A percentile compares a stretch with the other conserved stretches of the same genome.
These are phyloP conservation scores for Datura wrightii DNA, from an alignment of 257 asterid genomes.

Conservation along the genomic window DNA sequence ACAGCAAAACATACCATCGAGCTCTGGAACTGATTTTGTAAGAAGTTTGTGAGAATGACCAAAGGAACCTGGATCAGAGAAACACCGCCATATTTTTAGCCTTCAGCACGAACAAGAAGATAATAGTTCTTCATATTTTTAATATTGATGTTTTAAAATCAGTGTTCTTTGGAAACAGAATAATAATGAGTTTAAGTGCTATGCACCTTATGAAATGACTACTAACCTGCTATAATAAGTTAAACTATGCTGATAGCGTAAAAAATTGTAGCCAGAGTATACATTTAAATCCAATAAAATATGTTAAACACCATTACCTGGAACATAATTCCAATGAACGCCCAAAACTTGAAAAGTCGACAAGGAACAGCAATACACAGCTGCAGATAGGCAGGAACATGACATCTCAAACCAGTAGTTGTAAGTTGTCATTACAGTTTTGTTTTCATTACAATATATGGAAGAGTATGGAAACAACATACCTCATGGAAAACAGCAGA, in stretches of 20 bases:
- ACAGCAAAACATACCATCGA: constrained; percentile 68
- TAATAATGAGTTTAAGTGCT: background rate
- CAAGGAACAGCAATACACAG: constrained; percentile 95
- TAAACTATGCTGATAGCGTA: background rate
- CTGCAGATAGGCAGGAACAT: constrained; percentile 54
- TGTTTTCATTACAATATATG: background rate
- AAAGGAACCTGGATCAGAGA: constrained; percentile 81
- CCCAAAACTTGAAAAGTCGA: constrained; percentile 96
- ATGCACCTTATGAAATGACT: background rate
- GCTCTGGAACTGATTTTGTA: constrained; percentile 81
- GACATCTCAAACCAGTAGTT: background rate
- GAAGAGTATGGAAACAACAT: constrained; percentile 22
- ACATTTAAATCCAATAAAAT: background rate
- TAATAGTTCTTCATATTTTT: background rate
- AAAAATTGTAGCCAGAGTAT: background rate
- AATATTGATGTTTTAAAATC: background rate
- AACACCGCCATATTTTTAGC: background rate
- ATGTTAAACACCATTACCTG: constrained; percentile 59
- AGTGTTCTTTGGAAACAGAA: background rate
- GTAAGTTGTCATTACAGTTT: background rate
- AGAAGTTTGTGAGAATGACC: constrained; percentile 78
- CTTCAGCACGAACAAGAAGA: background rate
- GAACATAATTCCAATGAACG: constrained; percentile 86
- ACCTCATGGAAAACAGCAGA: constrained; percentile 99
- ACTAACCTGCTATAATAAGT: constrained; percentile 5